Evolutionary conservation across 306 rosid genomes (phyloP), one percentile per base, ranked within the genome.

Genomic region (Cucurbita moschata): DNA sequence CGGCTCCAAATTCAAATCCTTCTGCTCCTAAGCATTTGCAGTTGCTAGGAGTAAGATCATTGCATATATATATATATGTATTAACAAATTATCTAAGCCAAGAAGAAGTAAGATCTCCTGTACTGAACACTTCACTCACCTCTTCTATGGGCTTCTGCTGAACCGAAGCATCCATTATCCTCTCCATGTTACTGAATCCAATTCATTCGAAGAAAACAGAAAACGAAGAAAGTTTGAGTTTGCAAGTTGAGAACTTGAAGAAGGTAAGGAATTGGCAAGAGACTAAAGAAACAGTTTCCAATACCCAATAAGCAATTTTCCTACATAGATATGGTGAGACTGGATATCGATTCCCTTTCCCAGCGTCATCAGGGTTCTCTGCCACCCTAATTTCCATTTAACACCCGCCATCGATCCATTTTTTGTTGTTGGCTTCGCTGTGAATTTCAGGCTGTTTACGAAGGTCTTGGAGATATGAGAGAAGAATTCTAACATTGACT

Each of bases 401-500:
- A 92, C 64, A 10, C 92, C 95, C 44, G 89, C 87, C 14, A 44
- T 76, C 80, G 87, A 72, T 70, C 96, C 97, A 11, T 88, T 85
- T 12, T 79, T 79, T 57, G 76, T 62, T 42, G 89, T 89, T 1
- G 95, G 95, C 61, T 71, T 74, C 64, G 87, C 78, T 39, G 83
- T 65, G 75, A 89, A 77, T 30, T 84, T 71, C 66, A 83, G 23
- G 65, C 71, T 71, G 35, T 77, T 61, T 61, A 90, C 88, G 5
- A 89, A 81, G 53, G 30, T 64, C 60, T 43, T 76, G 60, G 77
- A 86, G 76, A 87, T 71, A 79, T 46, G 0, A 54, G 82, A 74
- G 69, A 89, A 81, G 71, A 92, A 83, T 58, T 78, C 84, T 86
- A 87, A 11, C 80, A 89, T 84, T 89, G 81, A 81, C 96, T 91